Base-by-base conservation (phyloP, 2,329 filamentous ascomycete species). In the Fusarium fujikuroi region DNA sequence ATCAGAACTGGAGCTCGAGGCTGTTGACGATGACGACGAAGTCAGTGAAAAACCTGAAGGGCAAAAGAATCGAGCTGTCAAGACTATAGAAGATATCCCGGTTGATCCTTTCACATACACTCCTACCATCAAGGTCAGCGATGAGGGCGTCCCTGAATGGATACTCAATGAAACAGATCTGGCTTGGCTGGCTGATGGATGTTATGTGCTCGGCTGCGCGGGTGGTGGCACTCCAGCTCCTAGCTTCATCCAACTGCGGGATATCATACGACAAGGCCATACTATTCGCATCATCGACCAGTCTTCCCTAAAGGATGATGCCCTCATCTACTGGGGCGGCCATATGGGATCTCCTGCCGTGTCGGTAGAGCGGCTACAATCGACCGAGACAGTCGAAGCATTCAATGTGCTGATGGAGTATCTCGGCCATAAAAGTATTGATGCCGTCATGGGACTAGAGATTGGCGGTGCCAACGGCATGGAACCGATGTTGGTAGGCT, bases 401-500 rank as follows among this genome's bases (percentile, higher is more conserved):
- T 64, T 72, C 3, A 23, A 59, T 1, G 30, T 43, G 0, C n/a
- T 63, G 14, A 59, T 63, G 53, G 60, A 59, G 9, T 63, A 63
- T 23, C n/a, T 47, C 10, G 30, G 34, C 2, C 60, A 63, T 11
- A 30, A 40, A 2, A 37, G 2, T 5, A 39, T 74, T 9, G 58
- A 67, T 0, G 70, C 70, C 0, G 58, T 74, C 12, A 72, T 74
- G 60, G 65, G 70, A 3, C 7, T 75, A 2, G 72, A 75, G 1
- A 72, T 75, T 4, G 72, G 72, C 16, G 72, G 72, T 9, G 62
- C 68, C 1, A 75, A 74, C 3, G 70, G 72, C 1, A 54, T 75
- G 59, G 53, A 69, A 0, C 58, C 68, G 0, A 46, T 72, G 11
- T 62, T 61, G 7, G 53, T 58, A 0, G 70, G 64, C 7, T 63